Evolutionary conservation across 106 monocot genomes (phyloP).

Genomic region (Triglochin maritima): DNA sequence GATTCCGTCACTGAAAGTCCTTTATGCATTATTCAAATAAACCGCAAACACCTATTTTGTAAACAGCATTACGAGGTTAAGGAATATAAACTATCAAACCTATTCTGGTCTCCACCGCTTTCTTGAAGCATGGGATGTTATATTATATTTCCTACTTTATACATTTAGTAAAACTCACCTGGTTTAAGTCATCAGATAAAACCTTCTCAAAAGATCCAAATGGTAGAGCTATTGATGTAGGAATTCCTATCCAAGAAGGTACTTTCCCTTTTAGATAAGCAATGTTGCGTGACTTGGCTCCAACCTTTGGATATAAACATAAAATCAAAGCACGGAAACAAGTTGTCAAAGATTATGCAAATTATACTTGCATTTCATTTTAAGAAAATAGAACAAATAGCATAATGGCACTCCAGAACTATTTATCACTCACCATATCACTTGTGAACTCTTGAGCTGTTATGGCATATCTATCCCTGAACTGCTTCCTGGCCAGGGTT

Average conservation of each 20-base stretch:
- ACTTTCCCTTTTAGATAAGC: slow-evolving; percentile 76
- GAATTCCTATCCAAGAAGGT: slow-evolving; percentile 85
- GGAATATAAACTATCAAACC: too few species aligned
- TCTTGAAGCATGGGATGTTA: not conserved
- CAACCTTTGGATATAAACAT: slow-evolving; percentile 39
- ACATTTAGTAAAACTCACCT: slow-evolving; percentile 18
- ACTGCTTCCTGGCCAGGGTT: slow-evolving; percentile 57
- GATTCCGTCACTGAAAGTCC: too few species aligned
- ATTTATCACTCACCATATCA: slow-evolving; percentile 44
- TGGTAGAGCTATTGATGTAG: slow-evolving; percentile 88
- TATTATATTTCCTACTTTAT: too few species aligned
- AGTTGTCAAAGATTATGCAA: not conserved
- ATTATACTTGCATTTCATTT: not conserved
- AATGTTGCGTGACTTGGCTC: slow-evolving; percentile 86
- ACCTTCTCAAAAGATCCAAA: slow-evolving; percentile 94
- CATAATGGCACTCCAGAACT: too few species aligned
- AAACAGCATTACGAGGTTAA: too few species aligned
- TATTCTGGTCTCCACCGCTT: not conserved
- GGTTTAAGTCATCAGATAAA: slow-evolving; percentile 52
- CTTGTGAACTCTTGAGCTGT: slow-evolving; percentile 69
- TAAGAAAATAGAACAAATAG: too few species aligned
- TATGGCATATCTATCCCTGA: slow-evolving; percentile 82
- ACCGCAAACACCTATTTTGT: too few species aligned
- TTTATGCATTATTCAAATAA: too few species aligned
- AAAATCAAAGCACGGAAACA: not conserved